phyloP scores from a whole-genome alignment of 176 grass and related monocot genomes.

The Typha latifolia region DNA sequence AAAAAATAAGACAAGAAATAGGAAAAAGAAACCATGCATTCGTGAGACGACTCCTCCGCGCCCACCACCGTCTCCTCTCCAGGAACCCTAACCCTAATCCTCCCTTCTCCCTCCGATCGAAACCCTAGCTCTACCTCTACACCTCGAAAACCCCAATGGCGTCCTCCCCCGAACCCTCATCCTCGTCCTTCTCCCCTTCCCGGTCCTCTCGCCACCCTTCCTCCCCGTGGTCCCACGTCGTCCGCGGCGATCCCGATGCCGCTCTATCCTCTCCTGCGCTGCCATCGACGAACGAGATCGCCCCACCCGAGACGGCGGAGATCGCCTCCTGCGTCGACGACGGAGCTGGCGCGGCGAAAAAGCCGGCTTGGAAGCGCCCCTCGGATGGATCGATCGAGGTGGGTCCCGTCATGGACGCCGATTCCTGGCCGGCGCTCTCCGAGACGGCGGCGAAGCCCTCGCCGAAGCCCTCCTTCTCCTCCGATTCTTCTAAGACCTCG shows the following conservation, averaged over 20 bases:
- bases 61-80: background rate
- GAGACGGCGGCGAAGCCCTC: constrained; percentile 31
- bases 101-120: background rate
- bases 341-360: constrained; percentile 16
- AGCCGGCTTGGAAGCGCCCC: constrained; percentile 40
- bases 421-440: constrained; percentile 79
- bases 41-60: background rate
- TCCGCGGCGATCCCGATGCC: background rate
- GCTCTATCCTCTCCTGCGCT: background rate
- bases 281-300: background rate
- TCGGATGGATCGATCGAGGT: constrained; percentile 19
- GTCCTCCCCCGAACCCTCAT: too few relatives aligned
- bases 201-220: background rate
- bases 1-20: too few relatives aligned
- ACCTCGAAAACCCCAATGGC: too few relatives aligned
- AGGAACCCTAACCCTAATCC: background rate
- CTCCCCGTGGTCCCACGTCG: background rate
- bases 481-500: constrained; percentile 26
- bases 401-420: constrained; percentile 41
- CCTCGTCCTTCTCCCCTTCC: background rate
- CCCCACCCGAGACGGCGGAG: background rate
- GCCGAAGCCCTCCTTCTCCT: constrained; percentile 16
- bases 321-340: background rate
- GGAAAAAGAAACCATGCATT: too few relatives aligned
- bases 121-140: background rate